phyloP scores from a whole-genome alignment of 2,329 filamentous ascomycete species.

The Cladophialophora psammophila region DNA sequence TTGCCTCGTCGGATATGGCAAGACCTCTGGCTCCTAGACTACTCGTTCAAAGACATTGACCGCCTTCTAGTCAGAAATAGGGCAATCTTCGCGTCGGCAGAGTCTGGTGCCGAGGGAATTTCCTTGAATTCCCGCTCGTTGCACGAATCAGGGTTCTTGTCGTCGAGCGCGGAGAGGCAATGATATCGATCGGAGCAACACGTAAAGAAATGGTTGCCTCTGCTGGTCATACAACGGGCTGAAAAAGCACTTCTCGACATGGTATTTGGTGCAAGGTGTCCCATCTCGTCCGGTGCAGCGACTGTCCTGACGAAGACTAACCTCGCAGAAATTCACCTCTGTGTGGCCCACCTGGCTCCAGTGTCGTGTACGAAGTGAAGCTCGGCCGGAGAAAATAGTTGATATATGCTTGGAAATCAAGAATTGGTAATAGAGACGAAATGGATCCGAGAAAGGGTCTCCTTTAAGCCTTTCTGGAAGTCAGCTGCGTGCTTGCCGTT shows the following conservation, averaged over 20 bases:
- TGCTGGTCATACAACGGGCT: not conserved
- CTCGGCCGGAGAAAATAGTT: not conserved
- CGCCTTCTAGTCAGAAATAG: not conserved
- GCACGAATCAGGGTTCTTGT: too few species aligned
- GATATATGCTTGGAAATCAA: not conserved
- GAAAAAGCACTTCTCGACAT: not conserved
- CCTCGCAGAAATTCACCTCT: not conserved
- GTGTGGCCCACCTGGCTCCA: not conserved
- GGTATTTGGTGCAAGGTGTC: not conserved
- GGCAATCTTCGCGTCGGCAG: not conserved
- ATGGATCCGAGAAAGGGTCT: not conserved
- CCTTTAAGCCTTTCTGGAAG: not conserved
- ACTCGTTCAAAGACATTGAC: not conserved
- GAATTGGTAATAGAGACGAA: not conserved
- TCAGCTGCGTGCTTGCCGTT: not conserved
- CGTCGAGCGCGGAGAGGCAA: too few species aligned
- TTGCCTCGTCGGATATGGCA: not conserved
- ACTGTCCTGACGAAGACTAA: not conserved
- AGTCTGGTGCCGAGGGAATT: too few species aligned
- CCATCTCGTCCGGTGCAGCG: not conserved
- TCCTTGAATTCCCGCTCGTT: too few species aligned
- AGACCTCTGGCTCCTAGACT: not conserved
- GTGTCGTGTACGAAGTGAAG: not conserved
- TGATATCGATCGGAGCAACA: too few species aligned
- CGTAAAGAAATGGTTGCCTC: too few species aligned